These are phyloP conservation scores for Solanum hybrid DNA, from an alignment of 305 asterid species.

Conservation along the genomic window DNA sequence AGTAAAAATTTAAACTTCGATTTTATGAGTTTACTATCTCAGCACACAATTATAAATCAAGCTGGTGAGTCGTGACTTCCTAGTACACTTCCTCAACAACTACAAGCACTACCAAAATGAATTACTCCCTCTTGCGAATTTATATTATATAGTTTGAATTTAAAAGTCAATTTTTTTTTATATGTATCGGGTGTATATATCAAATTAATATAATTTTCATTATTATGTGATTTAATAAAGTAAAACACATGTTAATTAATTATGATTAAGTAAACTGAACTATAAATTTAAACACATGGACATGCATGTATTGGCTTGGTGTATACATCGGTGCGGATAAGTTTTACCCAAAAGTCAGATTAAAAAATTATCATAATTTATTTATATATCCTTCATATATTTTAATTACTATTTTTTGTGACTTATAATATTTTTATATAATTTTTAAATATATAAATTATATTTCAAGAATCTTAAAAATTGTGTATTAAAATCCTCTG, in stretches of 20 bases:
- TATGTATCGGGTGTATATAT: accelerated
- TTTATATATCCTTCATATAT: background rate
- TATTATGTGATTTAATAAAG: too few relatives aligned
- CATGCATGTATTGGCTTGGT: background rate
- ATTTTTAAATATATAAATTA: background rate
- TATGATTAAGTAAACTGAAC: background rate
- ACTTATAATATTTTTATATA: background rate
- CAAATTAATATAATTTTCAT: too few relatives aligned
- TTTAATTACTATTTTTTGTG: background rate
- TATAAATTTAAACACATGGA: too few relatives aligned
- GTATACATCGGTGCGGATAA: background rate
- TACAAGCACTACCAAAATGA: background rate
- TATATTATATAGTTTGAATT: background rate
- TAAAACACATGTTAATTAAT: too few relatives aligned
- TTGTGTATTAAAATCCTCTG: background rate
- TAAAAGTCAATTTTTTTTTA: too few relatives aligned
- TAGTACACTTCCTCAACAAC: background rate
- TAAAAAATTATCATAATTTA: background rate
- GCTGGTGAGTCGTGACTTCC: background rate
- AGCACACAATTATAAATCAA: background rate
- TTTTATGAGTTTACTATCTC: background rate
- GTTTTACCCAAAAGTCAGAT: background rate
- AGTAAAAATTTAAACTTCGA: background rate
- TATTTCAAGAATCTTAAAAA: background rate
- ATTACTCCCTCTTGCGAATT: background rate